Percentiles rank a stretch among this genome's conserved stretches.
Evolutionary conservation across 2,329 filamentous ascomycete species (phyloP).

Genomic region (Rosellinia necatrix): DNA sequence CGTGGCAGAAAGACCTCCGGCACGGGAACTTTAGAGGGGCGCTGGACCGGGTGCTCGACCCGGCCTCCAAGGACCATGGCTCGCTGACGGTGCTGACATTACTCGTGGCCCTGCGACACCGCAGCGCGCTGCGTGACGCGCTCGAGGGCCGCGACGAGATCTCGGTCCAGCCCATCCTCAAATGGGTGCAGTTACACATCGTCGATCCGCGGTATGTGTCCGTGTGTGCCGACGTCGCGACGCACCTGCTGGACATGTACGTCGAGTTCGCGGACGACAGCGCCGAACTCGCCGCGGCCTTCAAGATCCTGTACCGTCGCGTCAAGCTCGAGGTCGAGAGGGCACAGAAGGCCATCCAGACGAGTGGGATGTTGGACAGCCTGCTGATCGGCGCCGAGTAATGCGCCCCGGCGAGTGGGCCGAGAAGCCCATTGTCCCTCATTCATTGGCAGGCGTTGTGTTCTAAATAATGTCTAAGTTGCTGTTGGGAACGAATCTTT

Average conservation of each 20-base stretch:
- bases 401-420: not conserved
- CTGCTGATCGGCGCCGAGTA: slow-evolving; percentile 55
- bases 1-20: slow-evolving; percentile 83
- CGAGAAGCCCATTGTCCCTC: not conserved
- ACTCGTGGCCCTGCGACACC: slow-evolving; percentile 82
- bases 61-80: slow-evolving; percentile 55
- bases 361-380: slow-evolving; percentile 84
- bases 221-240: slow-evolving; percentile 80
- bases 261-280: slow-evolving; percentile 77
- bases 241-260: slow-evolving; percentile 86
- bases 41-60: slow-evolving; percentile 76
- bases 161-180: slow-evolving; percentile 78
- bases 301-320: slow-evolving; percentile 69
- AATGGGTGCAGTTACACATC: slow-evolving; percentile 82
- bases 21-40: slow-evolving; percentile 77
- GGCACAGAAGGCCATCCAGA: slow-evolving; percentile 80
- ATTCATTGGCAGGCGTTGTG: not conserved
- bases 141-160: slow-evolving; percentile 81
- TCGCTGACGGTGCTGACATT: slow-evolving; percentile 73
- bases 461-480: not conserved
- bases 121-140: slow-evolving; percentile 80
- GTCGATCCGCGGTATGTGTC: slow-evolving; percentile 80
- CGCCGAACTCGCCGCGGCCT: slow-evolving; percentile 70
- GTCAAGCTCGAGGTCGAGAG: slow-evolving; percentile 81
- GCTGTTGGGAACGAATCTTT: no score